Evolutionary conservation across 108 stramenopile genomes (phyloP).

Genomic region (Cyclotella baltica): DNA sequence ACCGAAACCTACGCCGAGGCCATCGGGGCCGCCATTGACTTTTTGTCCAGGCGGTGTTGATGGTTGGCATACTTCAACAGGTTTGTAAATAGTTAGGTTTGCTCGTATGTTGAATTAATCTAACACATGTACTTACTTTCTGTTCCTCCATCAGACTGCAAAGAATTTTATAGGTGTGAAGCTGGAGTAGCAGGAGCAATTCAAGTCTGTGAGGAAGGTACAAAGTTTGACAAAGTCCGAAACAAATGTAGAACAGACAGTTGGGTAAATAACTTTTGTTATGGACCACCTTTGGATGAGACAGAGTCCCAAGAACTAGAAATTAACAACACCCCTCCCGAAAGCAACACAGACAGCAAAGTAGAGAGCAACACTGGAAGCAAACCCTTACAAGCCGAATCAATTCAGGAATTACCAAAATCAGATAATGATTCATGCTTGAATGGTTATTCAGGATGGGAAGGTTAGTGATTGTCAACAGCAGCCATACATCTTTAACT

Average conservation of each 20-base stretch:
- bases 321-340: neutral
- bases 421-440: neutral
- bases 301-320: neutral
- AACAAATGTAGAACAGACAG: slow-evolving; percentile 8
- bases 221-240: slow-evolving; percentile 30
- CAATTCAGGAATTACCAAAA: neutral
- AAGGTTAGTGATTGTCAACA: neutral
- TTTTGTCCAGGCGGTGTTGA: slow-evolving; percentile 9
- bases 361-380: too few species aligned
- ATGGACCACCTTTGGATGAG: slow-evolving; percentile 15
- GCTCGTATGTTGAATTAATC: too few species aligned
- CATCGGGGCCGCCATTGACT: neutral
- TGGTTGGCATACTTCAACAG: slow-evolving; percentile 30
- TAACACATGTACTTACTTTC: too few species aligned
- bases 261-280: slow-evolving; percentile 28
- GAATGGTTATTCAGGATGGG: slow-evolving; percentile 23
- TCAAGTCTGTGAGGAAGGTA: slow-evolving; percentile 12
- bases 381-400: too few species aligned
- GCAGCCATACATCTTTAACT: neutral
- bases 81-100: too few species aligned
- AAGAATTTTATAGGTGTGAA: slow-evolving; percentile 26
- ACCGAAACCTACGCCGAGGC: neutral
- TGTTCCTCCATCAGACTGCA: slow-evolving; percentile 28
- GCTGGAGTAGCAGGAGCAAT: slow-evolving; percentile 17
- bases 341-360: neutral